Evolutionary conservation across 805 yeast species (phyloP).

Genomic region (Lachancea mirantina): DNA sequence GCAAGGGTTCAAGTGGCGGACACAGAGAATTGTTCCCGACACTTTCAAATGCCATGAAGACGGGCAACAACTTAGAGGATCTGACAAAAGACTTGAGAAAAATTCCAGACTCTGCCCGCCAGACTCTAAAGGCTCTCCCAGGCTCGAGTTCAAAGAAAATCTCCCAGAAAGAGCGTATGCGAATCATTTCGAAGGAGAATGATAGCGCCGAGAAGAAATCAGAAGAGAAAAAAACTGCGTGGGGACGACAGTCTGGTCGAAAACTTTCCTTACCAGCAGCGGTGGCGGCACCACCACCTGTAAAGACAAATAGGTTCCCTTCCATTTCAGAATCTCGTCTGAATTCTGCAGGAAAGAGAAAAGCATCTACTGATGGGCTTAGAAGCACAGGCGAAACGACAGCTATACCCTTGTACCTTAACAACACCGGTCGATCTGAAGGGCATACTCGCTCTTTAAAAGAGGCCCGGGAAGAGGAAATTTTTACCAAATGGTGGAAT

Average conservation of each 20-base stretch:
- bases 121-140: neutral
- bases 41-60: neutral
- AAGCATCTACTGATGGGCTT: conserved; percentile 1
- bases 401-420: conserved; percentile 9
- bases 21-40: neutral
- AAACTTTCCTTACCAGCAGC: neutral
- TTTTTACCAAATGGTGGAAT: conserved; percentile 84
- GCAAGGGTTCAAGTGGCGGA: neutral
- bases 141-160: conserved; percentile 15
- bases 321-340: conserved; percentile 4
- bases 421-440: conserved; percentile 1
- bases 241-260: conserved; percentile 15
- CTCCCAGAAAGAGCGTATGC: conserved; percentile 25
- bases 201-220: conserved; percentile 1
- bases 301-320: conserved; percentile 2
- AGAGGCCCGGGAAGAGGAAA: conserved; percentile 75
- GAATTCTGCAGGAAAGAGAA: conserved; percentile 1
- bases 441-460: conserved; percentile 40
- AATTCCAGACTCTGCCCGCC: no score
- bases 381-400: conserved; percentile 8
- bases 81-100: no score
- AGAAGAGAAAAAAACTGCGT: conserved; percentile 13
- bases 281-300: neutral
- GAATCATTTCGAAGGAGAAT: conserved; percentile 8
- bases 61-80: no score